phyloP scores from a whole-genome alignment of 2,329 filamentous ascomycete genomes.

The Sporothrix luriei region DNA sequence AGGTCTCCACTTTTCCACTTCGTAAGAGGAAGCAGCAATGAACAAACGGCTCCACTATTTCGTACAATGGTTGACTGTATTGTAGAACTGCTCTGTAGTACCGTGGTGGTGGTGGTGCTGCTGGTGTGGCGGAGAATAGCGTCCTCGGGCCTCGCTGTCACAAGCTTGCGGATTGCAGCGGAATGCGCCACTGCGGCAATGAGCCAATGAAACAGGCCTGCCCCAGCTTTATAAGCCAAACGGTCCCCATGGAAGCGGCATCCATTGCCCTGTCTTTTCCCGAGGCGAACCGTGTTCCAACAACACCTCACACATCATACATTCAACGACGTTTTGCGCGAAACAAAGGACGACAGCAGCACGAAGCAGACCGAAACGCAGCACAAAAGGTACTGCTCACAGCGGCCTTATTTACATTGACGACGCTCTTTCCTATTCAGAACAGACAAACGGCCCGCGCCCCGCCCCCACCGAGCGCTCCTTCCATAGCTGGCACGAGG shows the following conservation, averaged over 20 bases:
- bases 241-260: conserved; percentile 1
- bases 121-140: background rate
- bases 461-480: background rate
- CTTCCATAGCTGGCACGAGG: background rate
- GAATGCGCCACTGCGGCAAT: conserved; percentile 10
- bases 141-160: conserved; percentile 23
- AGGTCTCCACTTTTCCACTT: conserved; percentile 15
- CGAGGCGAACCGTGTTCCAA: background rate
- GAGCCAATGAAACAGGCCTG: background rate
- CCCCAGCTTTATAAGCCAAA: conserved; percentile 11
- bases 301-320: background rate
- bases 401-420: background rate
- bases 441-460: background rate
- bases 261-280: too few relatives aligned
- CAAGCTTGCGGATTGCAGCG: conserved; percentile 9
- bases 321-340: background rate
- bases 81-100: too few relatives aligned
- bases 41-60: background rate
- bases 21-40: background rate
- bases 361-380: background rate
- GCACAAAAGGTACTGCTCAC: too few relatives aligned
- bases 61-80: too few relatives aligned
- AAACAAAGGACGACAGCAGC: background rate
- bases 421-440: background rate
- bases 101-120: background rate